Base-by-base conservation (phyloP, 257 asterid genomes). In the Penstemon barbatus region DNA sequence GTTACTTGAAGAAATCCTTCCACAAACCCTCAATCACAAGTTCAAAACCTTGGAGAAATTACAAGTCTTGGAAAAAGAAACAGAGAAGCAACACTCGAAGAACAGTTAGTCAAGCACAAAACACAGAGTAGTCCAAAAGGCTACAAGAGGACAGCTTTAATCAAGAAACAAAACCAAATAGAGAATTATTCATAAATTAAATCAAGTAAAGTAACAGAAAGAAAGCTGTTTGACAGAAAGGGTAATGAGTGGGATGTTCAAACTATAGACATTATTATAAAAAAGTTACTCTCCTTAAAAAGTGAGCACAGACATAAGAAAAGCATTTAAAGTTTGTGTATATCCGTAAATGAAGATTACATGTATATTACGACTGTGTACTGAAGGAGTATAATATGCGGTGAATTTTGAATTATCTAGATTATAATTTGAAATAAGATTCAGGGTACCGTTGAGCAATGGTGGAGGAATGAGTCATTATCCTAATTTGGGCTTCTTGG, bases 371-470 rank as follows among this genome's bases (percentile, higher is more conserved):
- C 11, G 36, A 36, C 43, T 33, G 15, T 61, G 25, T 45, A 33
- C 49, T 11, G n/a, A 63, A 43, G 68, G 67, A 41, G 57, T 7
- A 37, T 61, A 73, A 65, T 59, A 74, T 51, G 64, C 68, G 51
- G 39, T 56, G 69, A 33, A 38, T 18, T 10, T 53, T 39, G 41
- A 63, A 57, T 66, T 63, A 46, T 74, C 61, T 13, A 67, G 39
- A 51, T 54, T 65, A 1, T 25, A 78, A 74, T 73, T 81, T 75
- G 77, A 78, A 80, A 78, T 40, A 12, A 5, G 1, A 44, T 39
- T 46, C 25, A 75, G 61, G 43, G 74, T 75, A 75, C 89, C 88
- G 92, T 84, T 86, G 88, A 63, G 71, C 43, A 52, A 78, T 44
- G 76, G 49, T 6, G 66, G 43, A 40, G 66, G 49, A 9, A 40